These are phyloP conservation scores for Xylariaceae sp. DNA, from an alignment of 2,329 filamentous ascomycete genomes.

Conservation along the genomic window DNA sequence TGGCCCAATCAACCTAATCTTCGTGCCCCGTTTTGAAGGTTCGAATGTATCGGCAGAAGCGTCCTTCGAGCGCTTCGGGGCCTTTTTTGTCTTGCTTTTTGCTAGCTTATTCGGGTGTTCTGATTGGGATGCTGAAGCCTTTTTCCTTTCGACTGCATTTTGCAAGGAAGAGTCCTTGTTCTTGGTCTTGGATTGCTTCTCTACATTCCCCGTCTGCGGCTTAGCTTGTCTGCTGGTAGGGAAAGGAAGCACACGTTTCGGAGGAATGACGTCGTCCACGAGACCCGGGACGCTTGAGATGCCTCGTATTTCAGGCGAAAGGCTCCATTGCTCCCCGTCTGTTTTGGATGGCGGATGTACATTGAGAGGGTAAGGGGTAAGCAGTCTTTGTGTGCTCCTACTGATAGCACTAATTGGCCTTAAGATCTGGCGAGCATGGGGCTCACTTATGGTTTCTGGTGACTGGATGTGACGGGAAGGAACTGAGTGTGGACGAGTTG, in stretches of 20 bases:
- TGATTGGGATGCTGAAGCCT: background rate
- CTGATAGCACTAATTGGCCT: conserved; percentile 14
- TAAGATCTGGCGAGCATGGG: background rate
- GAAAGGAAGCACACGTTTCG: conserved; percentile 21
- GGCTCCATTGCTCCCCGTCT: background rate
- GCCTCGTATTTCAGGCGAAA: background rate
- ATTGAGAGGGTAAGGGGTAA: background rate
- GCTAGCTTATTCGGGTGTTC: background rate
- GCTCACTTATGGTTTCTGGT: background rate
- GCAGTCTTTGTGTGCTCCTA: background rate
- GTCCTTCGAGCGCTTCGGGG: background rate
- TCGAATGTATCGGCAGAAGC: background rate
- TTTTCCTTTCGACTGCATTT: background rate
- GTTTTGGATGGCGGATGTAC: no score
- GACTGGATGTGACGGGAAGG: conserved; percentile 5
- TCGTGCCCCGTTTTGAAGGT: background rate
- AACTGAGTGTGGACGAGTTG: conserved; percentile 16
- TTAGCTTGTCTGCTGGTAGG: background rate
- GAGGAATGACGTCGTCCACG: conserved; percentile 4
- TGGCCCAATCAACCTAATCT: conserved; percentile 3
- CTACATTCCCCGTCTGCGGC: background rate
- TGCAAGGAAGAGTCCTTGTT: background rate
- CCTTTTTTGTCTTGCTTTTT: background rate
- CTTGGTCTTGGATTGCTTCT: background rate
- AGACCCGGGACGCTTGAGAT: background rate